These are phyloP conservation scores for Exserohilum rostratum DNA, from an alignment of 2,329 filamentous ascomycete species.

Conservation along the genomic window DNA sequence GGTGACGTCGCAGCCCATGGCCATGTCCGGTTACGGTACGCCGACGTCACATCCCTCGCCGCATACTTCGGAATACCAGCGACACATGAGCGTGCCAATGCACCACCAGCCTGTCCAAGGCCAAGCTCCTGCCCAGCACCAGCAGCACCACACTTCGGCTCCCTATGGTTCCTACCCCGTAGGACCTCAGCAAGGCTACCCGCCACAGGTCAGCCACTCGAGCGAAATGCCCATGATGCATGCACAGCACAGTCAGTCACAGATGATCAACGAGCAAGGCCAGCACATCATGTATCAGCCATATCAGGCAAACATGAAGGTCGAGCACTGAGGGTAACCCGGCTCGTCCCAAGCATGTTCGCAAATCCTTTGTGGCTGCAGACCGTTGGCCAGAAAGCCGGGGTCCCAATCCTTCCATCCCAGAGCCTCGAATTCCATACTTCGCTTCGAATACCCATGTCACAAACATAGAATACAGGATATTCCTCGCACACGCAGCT, in stretches of 20 bases:
- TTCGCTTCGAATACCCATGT: conserved; percentile 2
- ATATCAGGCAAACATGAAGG: conserved; percentile 49
- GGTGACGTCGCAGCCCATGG: conserved; percentile 46
- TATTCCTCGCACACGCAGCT: not conserved
- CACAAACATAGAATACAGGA: not conserved
- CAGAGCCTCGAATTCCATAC: conserved; percentile 6
- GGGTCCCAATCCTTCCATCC: not conserved
- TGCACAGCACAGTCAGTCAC: conserved; percentile 38
- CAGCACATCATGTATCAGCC: conserved; percentile 49
- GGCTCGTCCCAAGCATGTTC: conserved; percentile 10
- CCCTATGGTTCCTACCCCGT: conserved; percentile 38
- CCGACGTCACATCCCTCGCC: conserved; percentile 47
- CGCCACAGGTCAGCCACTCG: conserved; percentile 43
- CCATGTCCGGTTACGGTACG: conserved; percentile 47
- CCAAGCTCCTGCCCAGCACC: conserved; percentile 31
- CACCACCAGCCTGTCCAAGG: conserved; percentile 38
- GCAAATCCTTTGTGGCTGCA: conserved; percentile 13
- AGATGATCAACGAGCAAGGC: conserved; percentile 49
- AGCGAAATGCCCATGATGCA: conserved; percentile 49
- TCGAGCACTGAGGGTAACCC: conserved; percentile 40
- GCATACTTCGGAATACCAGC: conserved; percentile 46
- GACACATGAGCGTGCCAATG: conserved; percentile 47
- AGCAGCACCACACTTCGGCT: conserved; percentile 37
- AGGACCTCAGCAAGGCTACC: conserved; percentile 39
- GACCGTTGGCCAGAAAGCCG: conserved; percentile 11